Evolutionary conservation across 1,284 basidiomycete genomes (phyloP).

Genomic region (Boletus semigastroideus): DNA sequence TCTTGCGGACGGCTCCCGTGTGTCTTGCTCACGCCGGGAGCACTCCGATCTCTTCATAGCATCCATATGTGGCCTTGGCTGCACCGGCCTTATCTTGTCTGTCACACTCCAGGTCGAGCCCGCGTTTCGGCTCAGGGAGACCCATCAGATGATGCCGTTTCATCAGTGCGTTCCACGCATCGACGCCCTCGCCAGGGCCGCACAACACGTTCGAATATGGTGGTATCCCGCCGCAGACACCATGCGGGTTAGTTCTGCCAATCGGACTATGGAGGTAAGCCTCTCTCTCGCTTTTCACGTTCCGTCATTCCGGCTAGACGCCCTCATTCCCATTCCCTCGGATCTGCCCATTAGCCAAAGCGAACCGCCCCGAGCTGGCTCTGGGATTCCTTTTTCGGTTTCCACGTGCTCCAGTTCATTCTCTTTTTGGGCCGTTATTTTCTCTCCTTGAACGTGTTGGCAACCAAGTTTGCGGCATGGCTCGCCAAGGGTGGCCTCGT

Average conservation of each 20-base stretch:
- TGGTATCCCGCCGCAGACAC: constrained; percentile 88
- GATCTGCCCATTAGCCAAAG: constrained; percentile 39
- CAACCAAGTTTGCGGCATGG: constrained; percentile 61
- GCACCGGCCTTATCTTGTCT: constrained; percentile 85
- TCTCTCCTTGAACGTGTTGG: constrained; percentile 53
- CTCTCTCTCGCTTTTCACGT: constrained; percentile 5
- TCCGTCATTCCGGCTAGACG: constrained; percentile 2
- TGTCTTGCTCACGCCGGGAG: constrained; percentile 67
- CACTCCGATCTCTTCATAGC: constrained; percentile 84
- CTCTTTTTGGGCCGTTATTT: constrained; percentile 70
- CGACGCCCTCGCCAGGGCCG: constrained; percentile 58
- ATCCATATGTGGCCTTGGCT: constrained; percentile 92
- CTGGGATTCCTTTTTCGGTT: constrained; percentile 66
- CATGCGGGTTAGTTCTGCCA: constrained; percentile 73
- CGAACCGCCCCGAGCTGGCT: constrained; percentile 61
- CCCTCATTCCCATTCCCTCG: background rate
- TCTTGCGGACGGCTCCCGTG: constrained; percentile 66
- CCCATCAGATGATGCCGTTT: constrained; percentile 66
- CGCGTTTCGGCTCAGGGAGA: constrained; percentile 83
- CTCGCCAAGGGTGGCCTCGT: constrained; percentile 49
- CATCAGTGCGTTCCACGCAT: constrained; percentile 60
- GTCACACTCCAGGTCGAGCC: constrained; percentile 80
- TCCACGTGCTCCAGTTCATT: constrained; percentile 78
- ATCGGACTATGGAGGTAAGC: constrained; percentile 77
- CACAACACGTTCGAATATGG: constrained; percentile 91